Base-by-base conservation (phyloP, 495 filamentous ascomycete species). In the Trichoderma reesei region DNA sequence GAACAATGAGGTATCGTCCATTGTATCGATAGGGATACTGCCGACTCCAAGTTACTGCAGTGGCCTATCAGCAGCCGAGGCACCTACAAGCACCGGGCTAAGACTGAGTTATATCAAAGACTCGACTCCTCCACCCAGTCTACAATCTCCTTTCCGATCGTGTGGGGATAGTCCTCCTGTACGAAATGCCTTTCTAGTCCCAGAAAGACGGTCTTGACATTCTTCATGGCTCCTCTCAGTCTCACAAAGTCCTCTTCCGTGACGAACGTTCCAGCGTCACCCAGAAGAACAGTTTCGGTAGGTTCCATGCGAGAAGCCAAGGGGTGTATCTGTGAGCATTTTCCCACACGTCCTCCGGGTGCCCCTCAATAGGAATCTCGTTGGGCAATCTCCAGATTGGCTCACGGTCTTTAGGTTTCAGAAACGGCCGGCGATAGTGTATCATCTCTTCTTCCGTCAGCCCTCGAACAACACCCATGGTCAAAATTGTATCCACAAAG, bases 251-350 rank as follows among this genome's bases (percentile, higher is more conserved):
- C 20, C 5, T 31, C 9, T 10, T 33, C 26, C 11, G 9, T 56
- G 14, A 56, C 34, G 26, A 56, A 18, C 2, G 51, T n/a, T 11
- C 51, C 51, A 13, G 51, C 9, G 34, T 34, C 26, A 34, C 51
- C 51, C 51, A 56, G 51, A 56, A 56, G 26, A 56, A 56, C 1
- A 56, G 51, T 4, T 56, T 56, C 18, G 51, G 51, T 31, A 56
- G 8, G 10, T 56, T 20, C 18, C 26, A 13, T 34, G 16, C 51
- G 7, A 34, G 2, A 36, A 56, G 26, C 51, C 51, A 56, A 2
- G 16, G 0, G 1, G 20, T 56, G 26, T 56, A 56, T 1, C 9
- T 34, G 2, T 56, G 20, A 14, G 26, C 51, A 7, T 56, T 56
- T 33, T 56, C 51, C 26, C 20, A 33, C 1, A 56, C 51, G 2